Base-by-base conservation (phyloP, 192 early-diverging fungal genomes). In the Gryganskiella cystojenkinii region DNA sequence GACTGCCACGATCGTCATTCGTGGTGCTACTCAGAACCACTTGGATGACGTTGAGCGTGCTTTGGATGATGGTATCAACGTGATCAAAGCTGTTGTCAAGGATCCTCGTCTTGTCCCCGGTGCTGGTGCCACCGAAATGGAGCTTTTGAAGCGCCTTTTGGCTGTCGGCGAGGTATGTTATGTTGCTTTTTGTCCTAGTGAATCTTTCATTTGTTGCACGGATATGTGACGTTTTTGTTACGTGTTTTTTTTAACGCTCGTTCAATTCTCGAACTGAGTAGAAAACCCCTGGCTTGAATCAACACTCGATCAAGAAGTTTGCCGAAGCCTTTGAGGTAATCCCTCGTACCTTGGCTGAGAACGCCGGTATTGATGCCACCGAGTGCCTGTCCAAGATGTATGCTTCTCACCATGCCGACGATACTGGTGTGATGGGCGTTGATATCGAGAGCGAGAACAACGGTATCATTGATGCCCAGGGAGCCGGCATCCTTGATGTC, bases 21-120 rank as follows among this genome's bases (percentile, higher is more conserved):
- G 97, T 71, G 97, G 97, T 47, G 96, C 95, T 7, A 99, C 97
- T 9, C 90, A 90, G 78, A 99, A 99, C 85, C 83, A 90, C 62
- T 90, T 99, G 79, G 97, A 99, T 70, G 97, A 99, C 84, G 86
- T 97, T 56, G 97, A 99, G 83, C 92, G 97, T 54, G 96, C 97
- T 19, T 87, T 99, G 33, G 97, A 99, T 82, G 97, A 98, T 72
- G 97, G 97, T 76, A 94, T 99, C 72, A 99, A 98, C 79, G 90
- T 94, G 27, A 89, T 99, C 71, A 99, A 98, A 85, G 92, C 97
- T 45, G 84, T 95, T 61, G 90, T 91, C 42, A 94, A 92, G 80
- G 94, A 98, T 82, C 57, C 81, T 40, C 91, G 93, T 24, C 84
- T 98, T 13, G 86, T 99, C 58, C 83, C 96, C 47, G 97, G 97